A percentile compares a stretch with the other conserved stretches of the same genome.
Evolutionary conservation across 495 filamentous ascomycete genomes (phyloP).

Genomic region (Podospora conica): DNA sequence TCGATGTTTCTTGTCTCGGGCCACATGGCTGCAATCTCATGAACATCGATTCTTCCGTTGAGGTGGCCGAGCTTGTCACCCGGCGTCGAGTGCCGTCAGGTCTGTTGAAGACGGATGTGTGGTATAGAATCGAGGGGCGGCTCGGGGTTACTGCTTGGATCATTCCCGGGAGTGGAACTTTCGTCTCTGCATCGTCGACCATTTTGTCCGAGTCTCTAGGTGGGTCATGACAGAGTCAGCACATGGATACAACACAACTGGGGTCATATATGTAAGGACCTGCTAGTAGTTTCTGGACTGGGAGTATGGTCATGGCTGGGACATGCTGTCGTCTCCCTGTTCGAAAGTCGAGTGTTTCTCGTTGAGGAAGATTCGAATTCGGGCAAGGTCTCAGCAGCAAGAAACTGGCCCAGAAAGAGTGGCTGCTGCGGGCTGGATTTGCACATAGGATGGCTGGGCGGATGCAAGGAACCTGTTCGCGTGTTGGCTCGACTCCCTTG

Average conservation of each 20-base stretch:
- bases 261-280: too few species aligned
- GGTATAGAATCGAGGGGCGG: not conserved
- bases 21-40: too few species aligned
- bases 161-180: too few species aligned
- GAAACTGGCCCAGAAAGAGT: not conserved
- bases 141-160: not conserved
- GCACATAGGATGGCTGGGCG: too few species aligned
- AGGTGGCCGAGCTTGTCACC: not conserved
- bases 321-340: not conserved
- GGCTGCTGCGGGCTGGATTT: not conserved
- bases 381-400: too few species aligned
- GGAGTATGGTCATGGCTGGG: not conserved
- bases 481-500: too few species aligned
- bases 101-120: not conserved
- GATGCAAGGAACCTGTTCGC: too few species aligned
- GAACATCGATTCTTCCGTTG: too few species aligned
- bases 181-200: not conserved
- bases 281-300: too few species aligned
- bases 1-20: too few species aligned
- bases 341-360: not conserved
- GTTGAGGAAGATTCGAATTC: not conserved
- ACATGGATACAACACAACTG: not conserved
- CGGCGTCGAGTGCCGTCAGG: not conserved
- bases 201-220: not conserved
- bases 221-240: not conserved